phyloP scores from a whole-genome alignment of 192 early-diverging fungal genomes.

The Entophlyctis luteolus region DNA sequence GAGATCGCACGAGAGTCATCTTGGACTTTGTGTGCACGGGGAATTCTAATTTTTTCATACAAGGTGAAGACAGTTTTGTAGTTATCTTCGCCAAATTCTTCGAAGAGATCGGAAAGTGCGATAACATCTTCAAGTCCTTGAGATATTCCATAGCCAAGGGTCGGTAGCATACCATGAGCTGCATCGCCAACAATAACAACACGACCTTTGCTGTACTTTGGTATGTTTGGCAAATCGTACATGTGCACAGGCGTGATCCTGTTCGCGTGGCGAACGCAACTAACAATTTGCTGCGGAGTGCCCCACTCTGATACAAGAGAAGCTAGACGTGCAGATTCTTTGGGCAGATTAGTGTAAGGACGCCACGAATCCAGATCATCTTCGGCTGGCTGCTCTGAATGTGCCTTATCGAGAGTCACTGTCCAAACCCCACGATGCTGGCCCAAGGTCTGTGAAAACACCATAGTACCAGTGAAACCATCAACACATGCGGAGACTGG shows the following conservation, averaged over 20 bases:
- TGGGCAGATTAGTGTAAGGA: background rate
- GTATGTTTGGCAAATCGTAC: background rate
- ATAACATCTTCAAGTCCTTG: constrained; percentile 26
- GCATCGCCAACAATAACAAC: constrained; percentile 14
- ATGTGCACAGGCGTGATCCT: constrained; percentile 1
- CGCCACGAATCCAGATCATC: background rate
- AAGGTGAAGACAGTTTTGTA: background rate
- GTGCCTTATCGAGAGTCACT: background rate
- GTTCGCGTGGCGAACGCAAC: background rate
- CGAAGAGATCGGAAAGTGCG: constrained; percentile 14
- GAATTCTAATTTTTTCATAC: constrained; percentile 1
- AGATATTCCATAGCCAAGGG: constrained; percentile 22
- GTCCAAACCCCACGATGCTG: background rate
- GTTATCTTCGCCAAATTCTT: background rate
- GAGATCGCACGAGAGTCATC: background rate
- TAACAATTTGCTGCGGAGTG: background rate
- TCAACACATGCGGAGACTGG: background rate
- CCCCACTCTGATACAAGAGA: background rate
- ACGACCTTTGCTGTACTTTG: constrained; percentile 1
- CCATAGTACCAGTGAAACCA: background rate
- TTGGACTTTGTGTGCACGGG: background rate
- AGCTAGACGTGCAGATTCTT: background rate
- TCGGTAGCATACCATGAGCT: constrained; percentile 28
- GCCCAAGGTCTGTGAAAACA: background rate
- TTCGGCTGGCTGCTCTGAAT: background rate